Percentiles rank a stretch among this genome's conserved stretches.
phyloP scores from a whole-genome alignment of 305 asterid species.

The Fraxinus sp. region DNA sequence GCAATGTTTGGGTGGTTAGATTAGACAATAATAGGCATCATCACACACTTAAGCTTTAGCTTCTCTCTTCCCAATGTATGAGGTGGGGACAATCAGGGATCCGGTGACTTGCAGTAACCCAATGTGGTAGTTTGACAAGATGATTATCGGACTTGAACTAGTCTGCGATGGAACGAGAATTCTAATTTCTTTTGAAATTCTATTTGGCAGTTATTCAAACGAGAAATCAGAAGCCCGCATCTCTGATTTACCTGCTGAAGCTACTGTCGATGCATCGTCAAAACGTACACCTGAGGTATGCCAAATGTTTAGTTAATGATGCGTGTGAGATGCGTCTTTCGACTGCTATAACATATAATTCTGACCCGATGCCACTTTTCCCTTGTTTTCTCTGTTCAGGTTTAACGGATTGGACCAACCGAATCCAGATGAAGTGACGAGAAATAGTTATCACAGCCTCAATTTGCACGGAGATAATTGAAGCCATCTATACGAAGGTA shows the following conservation, averaged over 20 bases:
- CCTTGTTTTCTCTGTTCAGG: conserved; percentile 25
- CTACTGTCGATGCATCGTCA: conserved; percentile 34
- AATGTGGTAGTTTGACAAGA: not conserved
- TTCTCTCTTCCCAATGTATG: not conserved
- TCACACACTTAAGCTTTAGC: not conserved
- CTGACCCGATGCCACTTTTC: conserved; percentile 19
- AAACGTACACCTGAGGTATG: conserved; percentile 52
- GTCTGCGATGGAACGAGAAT: not conserved
- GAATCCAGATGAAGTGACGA: conserved; percentile 15
- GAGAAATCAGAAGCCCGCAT: conserved; percentile 92
- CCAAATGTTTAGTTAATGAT: not conserved
- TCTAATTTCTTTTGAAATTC: conserved; percentile 6
- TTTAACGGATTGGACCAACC: conserved; percentile 21
- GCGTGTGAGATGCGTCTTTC: not conserved
- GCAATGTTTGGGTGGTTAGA: not conserved
- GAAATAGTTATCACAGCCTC: not conserved
- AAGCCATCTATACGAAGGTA: not conserved
- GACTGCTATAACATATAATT: not conserved
- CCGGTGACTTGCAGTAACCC: not conserved
- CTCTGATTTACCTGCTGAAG: conserved; percentile 60
- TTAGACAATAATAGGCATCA: not conserved
- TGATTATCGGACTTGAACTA: not conserved
- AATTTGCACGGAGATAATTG: not conserved
- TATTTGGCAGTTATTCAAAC: conserved; percentile 58
- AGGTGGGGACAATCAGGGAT: not conserved